Evolutionary conservation across 2,329 filamentous ascomycete genomes (phyloP), one percentile per base, ranked within the genome.

Genomic region (Cytospora piceae): DNA sequence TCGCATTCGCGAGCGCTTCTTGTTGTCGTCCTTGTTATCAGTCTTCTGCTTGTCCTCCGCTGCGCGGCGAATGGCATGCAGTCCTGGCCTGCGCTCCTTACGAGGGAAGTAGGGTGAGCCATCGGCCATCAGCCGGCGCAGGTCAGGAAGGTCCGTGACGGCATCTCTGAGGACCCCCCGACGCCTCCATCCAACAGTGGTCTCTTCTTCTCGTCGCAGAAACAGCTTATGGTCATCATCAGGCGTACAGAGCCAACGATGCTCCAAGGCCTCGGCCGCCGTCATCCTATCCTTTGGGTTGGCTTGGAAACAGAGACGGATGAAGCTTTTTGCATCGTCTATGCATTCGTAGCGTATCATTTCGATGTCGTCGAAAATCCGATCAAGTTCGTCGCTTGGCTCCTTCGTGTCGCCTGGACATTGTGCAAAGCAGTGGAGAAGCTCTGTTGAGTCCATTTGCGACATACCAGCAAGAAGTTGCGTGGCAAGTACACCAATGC

Each of bases 401-500:
- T 68, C 20, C 8, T 69, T 68, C 4, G 75, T 51, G 8, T 24
- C 51, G 22, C 54, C 15, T 72, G 68, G 70, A 67, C 39, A 29
- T 34, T 24, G n/a, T 2, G 46, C 22, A 27, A 63, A 61, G 17
- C 51, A 17, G 29, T 63, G 17, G 57, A 60, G 32, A 29, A 34
- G n/a, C 15, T 71, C 65, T 24, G 75, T 63, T 7, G 34, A 14
- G 1, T 57, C 9, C 37, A 70, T 54, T 12, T 70, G 62, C 27
- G 75, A 66, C 32, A 65, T 68, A 2, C 73, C 72, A 1, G 69
- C 61, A 12, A 75, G 57, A 8, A 78, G 67, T 52, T 75, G 75
- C 1, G 84, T 65, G 0, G 76, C 70, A 4, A 85, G 74, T 61
- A 84, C 75, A 0, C 84, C 84, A 20, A 85, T 71, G 4, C 83